phyloP scores from a whole-genome alignment of 768 basidiomycete genomes.

The Termitomyces sp. region DNA sequence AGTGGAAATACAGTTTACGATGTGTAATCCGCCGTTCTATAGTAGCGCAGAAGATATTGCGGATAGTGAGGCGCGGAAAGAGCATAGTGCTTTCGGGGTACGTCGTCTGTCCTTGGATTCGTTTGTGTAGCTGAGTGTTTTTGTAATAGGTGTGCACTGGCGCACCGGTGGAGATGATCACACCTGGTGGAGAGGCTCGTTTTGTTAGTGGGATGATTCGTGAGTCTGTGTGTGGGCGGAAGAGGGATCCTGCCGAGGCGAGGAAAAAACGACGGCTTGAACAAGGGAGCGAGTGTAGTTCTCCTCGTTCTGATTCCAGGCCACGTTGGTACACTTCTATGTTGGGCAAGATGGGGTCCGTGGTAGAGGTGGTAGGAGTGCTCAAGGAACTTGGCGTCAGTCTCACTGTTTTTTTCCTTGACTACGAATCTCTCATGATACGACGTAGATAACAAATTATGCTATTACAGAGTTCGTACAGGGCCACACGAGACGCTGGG shows the following conservation, averaged over 20 bases:
- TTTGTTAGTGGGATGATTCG: constrained; percentile 77
- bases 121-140: background rate
- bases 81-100: constrained; percentile 65
- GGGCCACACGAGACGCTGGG: constrained; percentile 91
- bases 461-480: constrained; percentile 79
- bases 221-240: constrained; percentile 56
- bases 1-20: constrained; percentile 65
- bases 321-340: constrained; percentile 90
- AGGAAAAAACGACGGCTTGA: background rate
- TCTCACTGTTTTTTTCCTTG: background rate
- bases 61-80: constrained; percentile 57
- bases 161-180: constrained; percentile 83
- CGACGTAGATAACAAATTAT: constrained; percentile 75
- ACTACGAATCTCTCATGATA: background rate
- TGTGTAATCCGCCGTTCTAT: constrained; percentile 99
- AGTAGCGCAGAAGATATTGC: constrained; percentile 63
- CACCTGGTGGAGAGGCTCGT: constrained; percentile 74
- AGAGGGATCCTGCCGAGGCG: background rate
- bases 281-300: background rate
- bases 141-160: constrained; percentile 74
- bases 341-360: constrained; percentile 81
- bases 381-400: constrained; percentile 38
- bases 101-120: constrained; percentile 15
- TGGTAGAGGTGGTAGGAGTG: constrained; percentile 52
- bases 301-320: no score